Conservation (phyloP, 768 basidiomycete genomes). For the Naganishia randhawae region DNA sequence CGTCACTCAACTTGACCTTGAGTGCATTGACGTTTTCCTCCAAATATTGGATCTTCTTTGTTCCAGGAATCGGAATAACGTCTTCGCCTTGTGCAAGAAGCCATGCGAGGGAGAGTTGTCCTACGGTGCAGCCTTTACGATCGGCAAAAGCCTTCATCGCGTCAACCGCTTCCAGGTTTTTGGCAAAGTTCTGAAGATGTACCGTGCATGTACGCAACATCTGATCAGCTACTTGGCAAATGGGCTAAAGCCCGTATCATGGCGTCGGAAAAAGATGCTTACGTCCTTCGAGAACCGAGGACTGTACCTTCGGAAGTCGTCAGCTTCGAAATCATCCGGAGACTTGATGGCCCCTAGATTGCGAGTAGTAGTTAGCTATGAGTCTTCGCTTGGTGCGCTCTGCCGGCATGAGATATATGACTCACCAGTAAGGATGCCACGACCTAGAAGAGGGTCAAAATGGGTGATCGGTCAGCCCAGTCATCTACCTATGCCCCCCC, state of each 20-base stretch:
- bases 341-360: slow-evolving; percentile 24
- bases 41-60: slow-evolving; percentile 38
- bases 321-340: slow-evolving; percentile 16
- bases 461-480: not conserved
- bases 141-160: slow-evolving; percentile 33
- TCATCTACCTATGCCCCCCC: not conserved
- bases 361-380: not conserved
- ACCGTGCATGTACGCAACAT: not conserved
- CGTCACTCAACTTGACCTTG: slow-evolving; percentile 38
- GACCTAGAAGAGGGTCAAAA: slow-evolving; percentile 40
- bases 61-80: slow-evolving; percentile 41
- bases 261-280: too few species aligned
- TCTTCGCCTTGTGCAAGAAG: slow-evolving; percentile 51
- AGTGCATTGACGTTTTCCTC: slow-evolving; percentile 43
- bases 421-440: slow-evolving; percentile 54
- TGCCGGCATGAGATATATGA: slow-evolving; percentile 39
- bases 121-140: slow-evolving; percentile 46
- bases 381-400: too few species aligned
- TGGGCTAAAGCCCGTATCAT: too few species aligned
- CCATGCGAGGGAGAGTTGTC: slow-evolving; percentile 58
- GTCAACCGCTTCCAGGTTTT: slow-evolving; percentile 33
- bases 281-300: slow-evolving; percentile 25
- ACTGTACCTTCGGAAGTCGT: slow-evolving; percentile 23
- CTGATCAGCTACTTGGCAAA: too few species aligned
- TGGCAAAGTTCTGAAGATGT: slow-evolving; percentile 27